Conservation (phyloP, 2,329 filamentous ascomycete species). For the Orbilia blumenaviensis region DNA sequence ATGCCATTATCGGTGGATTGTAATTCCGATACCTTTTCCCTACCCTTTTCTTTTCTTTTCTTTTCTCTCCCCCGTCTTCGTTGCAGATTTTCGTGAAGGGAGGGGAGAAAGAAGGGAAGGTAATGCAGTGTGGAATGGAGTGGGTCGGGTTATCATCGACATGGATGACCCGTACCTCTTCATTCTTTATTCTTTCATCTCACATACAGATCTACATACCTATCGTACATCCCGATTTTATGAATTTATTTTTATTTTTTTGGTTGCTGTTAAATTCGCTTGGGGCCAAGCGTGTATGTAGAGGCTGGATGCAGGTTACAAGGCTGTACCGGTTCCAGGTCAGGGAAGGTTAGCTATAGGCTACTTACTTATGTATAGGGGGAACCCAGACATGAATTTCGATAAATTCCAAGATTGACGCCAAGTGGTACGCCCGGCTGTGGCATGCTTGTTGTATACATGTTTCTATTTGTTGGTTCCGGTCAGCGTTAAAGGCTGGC, state of each 20-base stretch:
- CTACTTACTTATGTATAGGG: too few relatives aligned
- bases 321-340: slow-evolving; percentile 2
- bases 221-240: not conserved
- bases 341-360: too few relatives aligned
- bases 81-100: not conserved
- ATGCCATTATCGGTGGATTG: not conserved
- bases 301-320: slow-evolving; percentile 17
- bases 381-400: too few relatives aligned
- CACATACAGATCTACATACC: too few relatives aligned
- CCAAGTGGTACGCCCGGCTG: not conserved
- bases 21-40: slow-evolving; percentile 6
- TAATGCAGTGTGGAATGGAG: too few relatives aligned
- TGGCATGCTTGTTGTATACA: slow-evolving; percentile 29
- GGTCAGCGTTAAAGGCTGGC: not conserved
- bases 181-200: too few relatives aligned
- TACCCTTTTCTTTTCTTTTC: not conserved
- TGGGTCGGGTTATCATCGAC: not conserved
- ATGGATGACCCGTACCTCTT: not conserved
- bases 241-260: not conserved
- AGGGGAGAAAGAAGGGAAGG: too few relatives aligned
- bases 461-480: slow-evolving; percentile 15
- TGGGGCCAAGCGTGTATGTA: not conserved
- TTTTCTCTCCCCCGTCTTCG: not conserved
- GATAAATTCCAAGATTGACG: not conserved
- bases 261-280: not conserved